Base-by-base conservation (phyloP, 2,329 filamentous ascomycete species). In the Neofusicoccum cordaticola region DNA sequence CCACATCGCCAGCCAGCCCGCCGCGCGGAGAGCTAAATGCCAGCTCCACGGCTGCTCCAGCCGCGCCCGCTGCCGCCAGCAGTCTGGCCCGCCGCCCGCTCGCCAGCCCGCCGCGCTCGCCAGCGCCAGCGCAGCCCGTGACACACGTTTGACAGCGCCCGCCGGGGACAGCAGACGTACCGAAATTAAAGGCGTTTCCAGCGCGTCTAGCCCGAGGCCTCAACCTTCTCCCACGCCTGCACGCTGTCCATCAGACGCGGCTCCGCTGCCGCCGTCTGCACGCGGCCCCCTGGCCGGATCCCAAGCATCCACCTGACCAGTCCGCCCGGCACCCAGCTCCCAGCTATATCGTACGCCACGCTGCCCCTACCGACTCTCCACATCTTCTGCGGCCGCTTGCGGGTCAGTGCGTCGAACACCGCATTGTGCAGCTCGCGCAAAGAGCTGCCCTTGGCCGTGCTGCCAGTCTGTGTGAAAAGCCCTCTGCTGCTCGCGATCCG, bases 281-380 rank as follows among this genome's bases (percentile, higher is more conserved):
- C 62, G n/a, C 72, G 71, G 61, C 75, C 72, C 12, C 75, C 71
- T 48, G 71, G 70, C 15, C 89, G 86, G 65, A 93, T 85, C 11
- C 93, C 93, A 86, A 98, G 90, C 90, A 98, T 96, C 90, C 92
- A 95, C 1, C 88, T 88, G n/a, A 98, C 90, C 15, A 97, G 75
- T 2, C 88, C 84, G 19, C 86, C 83, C 1, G 95, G 94, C 27
- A 90, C 84, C 86, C 90, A 94, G 44, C 86, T 85, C 5, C 93
- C 95, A 7, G 98, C 90, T 35, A 97, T 83, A 44, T 91, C 90
- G 77, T 98, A 98, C 0, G 93, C 83, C 64, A 90, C 83, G 58
- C 92, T 92, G 6, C 95, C 95, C 60, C 93, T 86, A 0, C 95
- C 95, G 15, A 97, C 90, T 65, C 91, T 88, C 68, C 94, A 86